Conservation (phyloP, 73 alveolate species). For the Tetrahymena thermophila region DNA sequence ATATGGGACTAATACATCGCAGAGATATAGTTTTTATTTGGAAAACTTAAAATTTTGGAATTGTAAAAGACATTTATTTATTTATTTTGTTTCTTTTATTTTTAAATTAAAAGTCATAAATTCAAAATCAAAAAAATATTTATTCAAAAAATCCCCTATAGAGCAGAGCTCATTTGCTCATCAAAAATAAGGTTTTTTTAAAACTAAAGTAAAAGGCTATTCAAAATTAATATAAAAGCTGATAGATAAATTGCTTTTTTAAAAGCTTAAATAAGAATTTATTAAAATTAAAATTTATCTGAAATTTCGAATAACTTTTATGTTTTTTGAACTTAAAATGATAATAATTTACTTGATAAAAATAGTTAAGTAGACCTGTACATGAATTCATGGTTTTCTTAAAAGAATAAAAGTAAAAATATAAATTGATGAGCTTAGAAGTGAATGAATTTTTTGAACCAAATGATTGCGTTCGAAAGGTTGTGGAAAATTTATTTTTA, state of each 20-base stretch:
- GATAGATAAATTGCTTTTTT: no score
- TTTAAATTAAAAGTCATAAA: no score
- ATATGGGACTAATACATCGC: neutral
- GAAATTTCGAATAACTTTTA: neutral
- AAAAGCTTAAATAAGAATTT: no score
- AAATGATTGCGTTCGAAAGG: neutral
- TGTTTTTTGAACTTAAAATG: neutral
- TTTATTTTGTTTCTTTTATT: no score
- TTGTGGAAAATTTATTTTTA: neutral
- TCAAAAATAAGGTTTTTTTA: no score
- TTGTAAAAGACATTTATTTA: neutral
- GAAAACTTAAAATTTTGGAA: neutral
- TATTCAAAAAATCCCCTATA: no score
- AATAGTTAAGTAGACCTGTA: neutral
- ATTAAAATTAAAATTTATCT: no score
- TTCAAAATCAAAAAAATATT: no score
- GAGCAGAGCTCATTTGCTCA: no score
- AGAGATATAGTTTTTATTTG: neutral
- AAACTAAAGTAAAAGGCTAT: no score
- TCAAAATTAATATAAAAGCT: no score
- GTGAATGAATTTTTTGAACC: neutral
- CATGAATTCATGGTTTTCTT: neutral
- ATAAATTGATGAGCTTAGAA: neutral
- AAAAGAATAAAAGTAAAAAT: neutral
- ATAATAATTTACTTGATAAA: neutral